Evolutionary conservation across 345 rosid genomes (phyloP).

Genomic region (Stellera chamaejasme): DNA sequence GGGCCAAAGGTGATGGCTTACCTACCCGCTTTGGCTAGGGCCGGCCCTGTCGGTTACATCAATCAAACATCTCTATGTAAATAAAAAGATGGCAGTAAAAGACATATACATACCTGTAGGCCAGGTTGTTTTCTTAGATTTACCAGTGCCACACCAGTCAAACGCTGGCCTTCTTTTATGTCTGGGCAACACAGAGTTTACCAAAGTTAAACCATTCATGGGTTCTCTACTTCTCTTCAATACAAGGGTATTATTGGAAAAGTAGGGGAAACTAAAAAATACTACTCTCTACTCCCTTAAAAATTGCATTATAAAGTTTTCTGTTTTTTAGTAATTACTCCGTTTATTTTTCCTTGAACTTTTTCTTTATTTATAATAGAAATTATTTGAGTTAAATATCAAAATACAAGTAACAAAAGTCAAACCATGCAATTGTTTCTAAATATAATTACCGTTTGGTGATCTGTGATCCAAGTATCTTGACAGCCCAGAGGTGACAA

Average conservation of each 20-base stretch:
- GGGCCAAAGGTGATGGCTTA: too few relatives aligned
- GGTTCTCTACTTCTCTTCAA: too few relatives aligned
- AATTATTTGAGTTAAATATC: too few relatives aligned
- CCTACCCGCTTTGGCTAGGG: too few relatives aligned
- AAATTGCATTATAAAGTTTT: too few relatives aligned
- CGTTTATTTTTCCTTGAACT: too few relatives aligned
- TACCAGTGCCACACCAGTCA: constrained; percentile 55
- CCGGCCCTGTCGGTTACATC: too few relatives aligned
- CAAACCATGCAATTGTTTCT: not conserved
- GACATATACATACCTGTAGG: constrained; percentile 27
- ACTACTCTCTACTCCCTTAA: not conserved
- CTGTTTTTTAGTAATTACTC: not conserved
- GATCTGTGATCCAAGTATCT: constrained; percentile 42
- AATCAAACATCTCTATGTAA: not conserved
- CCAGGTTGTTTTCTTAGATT: constrained; percentile 41
- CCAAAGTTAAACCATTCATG: not conserved
- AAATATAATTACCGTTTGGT: constrained; percentile 28
- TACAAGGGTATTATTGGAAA: too few relatives aligned
- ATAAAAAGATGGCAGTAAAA: not conserved
- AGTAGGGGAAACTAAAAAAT: not conserved
- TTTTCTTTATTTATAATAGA: too few relatives aligned
- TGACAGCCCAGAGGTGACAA: constrained; percentile 38
- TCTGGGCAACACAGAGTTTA: constrained; percentile 17
- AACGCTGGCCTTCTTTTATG: constrained; percentile 23
- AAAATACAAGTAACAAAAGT: not conserved